Conservation (phyloP, 2,329 filamentous ascomycete species). For the Colletotrichum lentis region DNA sequence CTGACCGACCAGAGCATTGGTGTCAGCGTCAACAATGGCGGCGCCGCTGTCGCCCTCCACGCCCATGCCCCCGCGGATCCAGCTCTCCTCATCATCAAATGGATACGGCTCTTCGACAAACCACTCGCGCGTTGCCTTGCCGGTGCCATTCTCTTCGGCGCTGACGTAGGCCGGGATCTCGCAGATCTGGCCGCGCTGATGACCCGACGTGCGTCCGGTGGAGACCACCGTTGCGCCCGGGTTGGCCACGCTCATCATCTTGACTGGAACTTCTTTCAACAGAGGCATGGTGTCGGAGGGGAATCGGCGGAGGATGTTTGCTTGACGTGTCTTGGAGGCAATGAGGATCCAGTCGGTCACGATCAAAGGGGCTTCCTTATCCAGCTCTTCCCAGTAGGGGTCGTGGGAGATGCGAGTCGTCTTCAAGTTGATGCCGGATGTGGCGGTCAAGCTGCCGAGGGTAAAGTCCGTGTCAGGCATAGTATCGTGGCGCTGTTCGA, state of each 20-base stretch:
- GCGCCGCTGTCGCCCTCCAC: conserved; percentile 56
- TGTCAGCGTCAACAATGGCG: conserved; percentile 53
- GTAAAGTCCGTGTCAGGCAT: conserved; percentile 45
- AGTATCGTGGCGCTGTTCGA: conserved; percentile 49
- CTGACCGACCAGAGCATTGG: conserved; percentile 51
- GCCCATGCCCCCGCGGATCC: conserved; percentile 57
- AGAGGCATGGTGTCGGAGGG: conserved; percentile 48
- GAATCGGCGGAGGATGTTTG: conserved; percentile 54
- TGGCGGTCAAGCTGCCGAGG: conserved; percentile 50
- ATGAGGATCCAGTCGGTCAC: conserved; percentile 57
- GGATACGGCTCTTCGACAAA: conserved; percentile 53
- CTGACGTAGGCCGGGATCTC: conserved; percentile 55
- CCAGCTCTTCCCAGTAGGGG: conserved; percentile 55
- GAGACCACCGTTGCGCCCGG: conserved; percentile 51
- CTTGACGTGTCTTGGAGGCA: conserved; percentile 46
- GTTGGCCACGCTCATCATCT: conserved; percentile 43
- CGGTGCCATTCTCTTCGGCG: conserved; percentile 51
- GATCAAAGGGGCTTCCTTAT: conserved; percentile 51
- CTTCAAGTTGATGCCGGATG: conserved; percentile 53
- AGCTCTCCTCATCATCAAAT: conserved; percentile 52
- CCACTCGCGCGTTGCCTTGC: conserved; percentile 56
- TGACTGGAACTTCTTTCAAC: conserved; percentile 47
- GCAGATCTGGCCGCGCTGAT: conserved; percentile 53
- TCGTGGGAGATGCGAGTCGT: conserved; percentile 56
- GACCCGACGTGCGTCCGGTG: conserved; percentile 55